phyloP scores from a whole-genome alignment of 164 flowering plant species.

The Houttuynia cordata region DNA sequence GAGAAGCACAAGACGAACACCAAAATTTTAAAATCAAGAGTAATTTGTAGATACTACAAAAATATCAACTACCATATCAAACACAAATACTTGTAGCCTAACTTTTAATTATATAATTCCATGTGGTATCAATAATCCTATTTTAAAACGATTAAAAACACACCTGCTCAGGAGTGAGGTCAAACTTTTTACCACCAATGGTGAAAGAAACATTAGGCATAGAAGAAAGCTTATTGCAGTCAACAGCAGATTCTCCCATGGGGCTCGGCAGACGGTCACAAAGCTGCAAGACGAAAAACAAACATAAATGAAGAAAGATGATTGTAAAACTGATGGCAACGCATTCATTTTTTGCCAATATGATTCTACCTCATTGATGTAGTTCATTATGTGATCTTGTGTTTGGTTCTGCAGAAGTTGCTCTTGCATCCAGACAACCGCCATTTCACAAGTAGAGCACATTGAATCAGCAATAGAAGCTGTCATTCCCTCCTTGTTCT shows the following conservation, averaged over 20 bases:
- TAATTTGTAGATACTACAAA: too few species aligned
- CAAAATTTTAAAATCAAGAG: too few species aligned
- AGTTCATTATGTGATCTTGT: constrained; percentile 42
- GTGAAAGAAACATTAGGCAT: constrained; percentile 68
- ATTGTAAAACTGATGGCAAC: background rate
- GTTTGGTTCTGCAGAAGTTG: constrained; percentile 49
- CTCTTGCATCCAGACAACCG: constrained; percentile 78
- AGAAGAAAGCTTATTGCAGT: constrained; percentile 39
- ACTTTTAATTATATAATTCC: background rate
- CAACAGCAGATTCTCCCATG: constrained; percentile 74
- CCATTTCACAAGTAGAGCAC: constrained; percentile 78
- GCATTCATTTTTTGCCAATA: background rate
- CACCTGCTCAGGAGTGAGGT: constrained; percentile 64
- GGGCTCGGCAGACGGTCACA: constrained; percentile 80
- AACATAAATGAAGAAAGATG: background rate
- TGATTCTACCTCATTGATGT: constrained; percentile 38
- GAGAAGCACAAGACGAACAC: too few species aligned
- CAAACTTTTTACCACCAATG: constrained; percentile 59
- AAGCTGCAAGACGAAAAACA: constrained; percentile 43
- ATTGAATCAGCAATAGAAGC: constrained; percentile 30
- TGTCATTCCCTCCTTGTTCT: constrained; percentile 20
- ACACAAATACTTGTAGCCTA: too few species aligned
- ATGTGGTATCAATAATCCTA: background rate
- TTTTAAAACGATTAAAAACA: too few species aligned
- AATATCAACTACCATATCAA: too few species aligned